Conservation (phyloP, 2,329 filamentous ascomycete species). For the Talaromyces sp. region DNA sequence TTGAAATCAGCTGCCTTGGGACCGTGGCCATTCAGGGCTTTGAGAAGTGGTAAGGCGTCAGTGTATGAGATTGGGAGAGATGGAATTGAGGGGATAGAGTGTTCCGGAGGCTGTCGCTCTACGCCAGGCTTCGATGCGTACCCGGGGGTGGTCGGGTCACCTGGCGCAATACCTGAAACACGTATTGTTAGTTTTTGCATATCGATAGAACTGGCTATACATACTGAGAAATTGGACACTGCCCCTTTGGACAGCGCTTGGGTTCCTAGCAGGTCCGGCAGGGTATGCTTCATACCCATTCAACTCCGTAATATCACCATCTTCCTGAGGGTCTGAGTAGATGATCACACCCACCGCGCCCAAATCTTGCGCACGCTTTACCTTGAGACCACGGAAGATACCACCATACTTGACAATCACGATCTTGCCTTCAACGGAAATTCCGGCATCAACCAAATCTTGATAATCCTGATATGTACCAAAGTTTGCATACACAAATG, state of each 20-base stretch:
- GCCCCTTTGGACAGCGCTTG: slow-evolving; percentile 85
- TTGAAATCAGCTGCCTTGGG: slow-evolving; percentile 73
- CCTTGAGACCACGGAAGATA: slow-evolving; percentile 85
- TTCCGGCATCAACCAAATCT: slow-evolving; percentile 71
- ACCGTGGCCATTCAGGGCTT: slow-evolving; percentile 84
- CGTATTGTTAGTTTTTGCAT: neutral
- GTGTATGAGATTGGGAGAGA: slow-evolving; percentile 87
- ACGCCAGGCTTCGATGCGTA: slow-evolving; percentile 91
- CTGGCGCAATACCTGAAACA: slow-evolving; percentile 55
- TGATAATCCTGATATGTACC: slow-evolving; percentile 84
- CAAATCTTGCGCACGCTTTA: slow-evolving; percentile 87
- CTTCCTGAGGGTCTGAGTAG: slow-evolving; percentile 86
- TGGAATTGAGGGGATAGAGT: slow-evolving; percentile 76
- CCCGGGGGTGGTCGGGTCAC: slow-evolving; percentile 86
- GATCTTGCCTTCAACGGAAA: slow-evolving; percentile 80
- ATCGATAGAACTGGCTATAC: slow-evolving; percentile 30
- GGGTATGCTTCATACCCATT: slow-evolving; percentile 81
- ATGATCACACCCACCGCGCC: slow-evolving; percentile 84
- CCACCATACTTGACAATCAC: slow-evolving; percentile 81
- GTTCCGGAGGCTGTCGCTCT: slow-evolving; percentile 68
- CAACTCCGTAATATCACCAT: slow-evolving; percentile 75
- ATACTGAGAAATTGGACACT: slow-evolving; percentile 78
- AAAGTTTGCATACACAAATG: slow-evolving; percentile 87
- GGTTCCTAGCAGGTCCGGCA: slow-evolving; percentile 79
- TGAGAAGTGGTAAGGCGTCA: slow-evolving; percentile 84